Evolutionary conservation across 495 filamentous ascomycete genomes (phyloP), one percentile per base, ranked within the genome.

Genomic region (Talaromyces borbonicus): DNA sequence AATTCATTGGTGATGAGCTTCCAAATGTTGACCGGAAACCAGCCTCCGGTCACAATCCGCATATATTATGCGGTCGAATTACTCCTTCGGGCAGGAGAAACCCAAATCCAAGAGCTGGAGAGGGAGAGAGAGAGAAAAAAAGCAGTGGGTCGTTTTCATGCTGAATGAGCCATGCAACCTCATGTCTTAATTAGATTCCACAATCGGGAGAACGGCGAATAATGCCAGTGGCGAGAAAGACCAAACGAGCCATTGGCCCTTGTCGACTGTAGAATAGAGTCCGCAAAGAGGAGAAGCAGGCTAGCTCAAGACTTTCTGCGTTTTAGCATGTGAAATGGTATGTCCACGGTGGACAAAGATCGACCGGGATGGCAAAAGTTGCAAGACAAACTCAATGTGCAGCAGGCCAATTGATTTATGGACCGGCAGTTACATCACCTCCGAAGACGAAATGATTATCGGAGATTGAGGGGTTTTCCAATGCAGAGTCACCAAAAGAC

Each of bases 381-480:
- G 48, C 52, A 35, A 53, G 39, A 58, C 46, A 48, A 45, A 51
- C 52, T 49, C 49, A 55, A 49, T 46, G 52, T 49, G n/a, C n/a
- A n/a, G n/a, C 51, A 52, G 51, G 47, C 32, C 42, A 48, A 60
- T 55, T 53, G 47, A 52, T 48, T 26, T 48, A 47, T 51, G 55
- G 46, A 39, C 47, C 46, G 11, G 42, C 26, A 37, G 46, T 39
- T 31, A 18, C 43, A 46, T 46, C 11, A 35, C 19, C 18, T 32
- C 18, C 31, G n/a, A 24, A 14, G 11, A 35, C 43, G 19, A 46
- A 14, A 46, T 32, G 24, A n/a, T 35, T 24, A 31, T 19, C 43
- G 8, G 14, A 15, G 23, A 56, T 49, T 72, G 68, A 64, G 68
- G 65, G 62, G 68, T 70, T 69, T 68, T 68, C 55, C 39, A 46